Percentiles rank a stretch among this genome's conserved stretches.
phyloP scores from a whole-genome alignment of 2,329 filamentous ascomycete species.

The Alternaria tenuissima region DNA sequence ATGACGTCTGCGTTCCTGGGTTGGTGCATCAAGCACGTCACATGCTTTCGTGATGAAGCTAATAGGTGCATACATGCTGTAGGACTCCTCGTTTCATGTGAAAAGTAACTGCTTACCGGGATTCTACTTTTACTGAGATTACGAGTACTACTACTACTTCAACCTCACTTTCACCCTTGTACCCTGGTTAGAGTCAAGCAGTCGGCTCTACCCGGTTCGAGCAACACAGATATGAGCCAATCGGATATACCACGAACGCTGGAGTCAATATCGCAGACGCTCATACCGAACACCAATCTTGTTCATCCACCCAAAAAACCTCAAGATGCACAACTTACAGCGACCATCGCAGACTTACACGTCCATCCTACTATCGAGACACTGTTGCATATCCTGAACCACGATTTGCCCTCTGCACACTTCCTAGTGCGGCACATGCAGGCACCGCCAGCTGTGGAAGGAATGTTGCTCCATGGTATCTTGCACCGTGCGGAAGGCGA shows the following conservation, averaged over 20 bases:
- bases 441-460: slow-evolving; percentile 57
- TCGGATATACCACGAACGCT: slow-evolving; percentile 13
- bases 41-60: slow-evolving; percentile 6
- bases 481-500: slow-evolving; percentile 62
- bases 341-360: slow-evolving; percentile 38
- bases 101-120: background rate
- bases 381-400: slow-evolving; percentile 61
- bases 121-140: background rate
- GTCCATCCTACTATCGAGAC: slow-evolving; percentile 61
- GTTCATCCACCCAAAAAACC: slow-evolving; percentile 23
- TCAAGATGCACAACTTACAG: slow-evolving; percentile 20
- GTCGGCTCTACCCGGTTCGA: background rate
- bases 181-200: background rate
- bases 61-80: background rate
- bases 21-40: slow-evolving; percentile 14
- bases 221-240: background rate
- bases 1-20: slow-evolving; percentile 31
- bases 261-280: slow-evolving; percentile 11
- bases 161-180: background rate
- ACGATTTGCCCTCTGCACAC: slow-evolving; percentile 60
- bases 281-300: slow-evolving; percentile 26
- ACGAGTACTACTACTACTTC: background rate
- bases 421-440: slow-evolving; percentile 64
- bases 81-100: no score
- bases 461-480: slow-evolving; percentile 62